A percentile compares a stretch with the other conserved stretches of the same genome.
Evolutionary conservation across 2,329 filamentous ascomycete genomes (phyloP).

Genomic region (Pochonia chlamydosporia): DNA sequence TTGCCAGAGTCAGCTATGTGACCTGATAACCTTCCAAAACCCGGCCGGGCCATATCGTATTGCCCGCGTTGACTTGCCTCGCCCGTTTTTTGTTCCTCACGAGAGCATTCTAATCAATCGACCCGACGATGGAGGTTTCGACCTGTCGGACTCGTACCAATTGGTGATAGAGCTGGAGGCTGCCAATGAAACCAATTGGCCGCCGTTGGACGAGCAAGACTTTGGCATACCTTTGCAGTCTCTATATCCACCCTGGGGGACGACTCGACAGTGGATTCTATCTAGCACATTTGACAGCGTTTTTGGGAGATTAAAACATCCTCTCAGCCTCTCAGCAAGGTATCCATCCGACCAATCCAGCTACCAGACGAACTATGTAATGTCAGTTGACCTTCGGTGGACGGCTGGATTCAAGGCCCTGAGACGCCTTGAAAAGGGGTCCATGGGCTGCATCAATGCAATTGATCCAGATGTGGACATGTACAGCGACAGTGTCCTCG

Average conservation of each 20-base stretch:
- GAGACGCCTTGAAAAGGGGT: constrained; percentile 31
- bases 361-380: constrained; percentile 36
- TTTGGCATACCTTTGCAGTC: constrained; percentile 20
- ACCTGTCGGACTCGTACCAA: constrained; percentile 44
- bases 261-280: constrained; percentile 31
- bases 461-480: constrained; percentile 27
- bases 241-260: constrained; percentile 13
- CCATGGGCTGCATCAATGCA: constrained; percentile 38
- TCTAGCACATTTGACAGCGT: constrained; percentile 35
- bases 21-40: constrained; percentile 44
- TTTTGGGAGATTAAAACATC: constrained; percentile 34
- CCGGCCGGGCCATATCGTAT: constrained; percentile 38
- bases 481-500: constrained; percentile 18
- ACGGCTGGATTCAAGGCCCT: constrained; percentile 32
- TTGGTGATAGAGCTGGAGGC: constrained; percentile 48
- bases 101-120: constrained; percentile 45
- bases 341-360: constrained; percentile 17
- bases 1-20: constrained; percentile 49
- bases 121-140: constrained; percentile 39
- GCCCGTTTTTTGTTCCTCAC: constrained; percentile 46
- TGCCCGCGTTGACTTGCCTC: constrained; percentile 40
- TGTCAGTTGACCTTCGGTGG: constrained; percentile 45
- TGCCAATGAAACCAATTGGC: constrained; percentile 44
- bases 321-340: constrained; percentile 22
- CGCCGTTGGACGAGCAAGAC: constrained; percentile 38